Evolutionary conservation across 768 basidiomycete species (phyloP).

Genomic region (Phanerochaete sordida): DNA sequence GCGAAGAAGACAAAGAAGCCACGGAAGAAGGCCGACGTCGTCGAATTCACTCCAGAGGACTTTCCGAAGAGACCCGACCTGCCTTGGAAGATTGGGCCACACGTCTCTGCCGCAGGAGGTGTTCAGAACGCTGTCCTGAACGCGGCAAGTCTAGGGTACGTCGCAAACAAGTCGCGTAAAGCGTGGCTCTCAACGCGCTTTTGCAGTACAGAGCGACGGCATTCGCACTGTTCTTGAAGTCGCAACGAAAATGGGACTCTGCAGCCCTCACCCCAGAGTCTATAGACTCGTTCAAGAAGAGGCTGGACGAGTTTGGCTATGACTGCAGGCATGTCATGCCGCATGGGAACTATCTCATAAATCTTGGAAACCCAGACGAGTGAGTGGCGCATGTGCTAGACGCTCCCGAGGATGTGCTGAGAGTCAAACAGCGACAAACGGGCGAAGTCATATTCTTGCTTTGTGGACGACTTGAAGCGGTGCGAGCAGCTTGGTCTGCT

Average conservation of each 20-base stretch:
- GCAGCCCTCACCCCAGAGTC: constrained; percentile 51
- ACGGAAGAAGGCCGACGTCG: neutral
- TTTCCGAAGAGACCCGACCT: constrained; percentile 26
- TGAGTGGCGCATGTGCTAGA: too few relatives aligned
- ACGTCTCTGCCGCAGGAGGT: constrained; percentile 80
- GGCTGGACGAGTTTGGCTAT: constrained; percentile 62
- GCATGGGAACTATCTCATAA: constrained; percentile 84
- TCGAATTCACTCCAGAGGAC: constrained; percentile 3
- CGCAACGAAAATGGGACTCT: constrained; percentile 77
- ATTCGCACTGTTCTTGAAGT: constrained; percentile 82
- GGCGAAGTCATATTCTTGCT: constrained; percentile 72
- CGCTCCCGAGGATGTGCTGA: too few relatives aligned
- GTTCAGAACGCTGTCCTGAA: constrained; percentile 71
- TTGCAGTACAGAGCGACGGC: constrained; percentile 61
- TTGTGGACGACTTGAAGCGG: constrained; percentile 76
- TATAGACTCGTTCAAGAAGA: constrained; percentile 54
- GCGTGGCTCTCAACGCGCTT: neutral
- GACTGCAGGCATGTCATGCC: constrained; percentile 62
- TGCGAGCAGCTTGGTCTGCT: constrained; percentile 73
- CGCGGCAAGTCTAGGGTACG: constrained; percentile 67
- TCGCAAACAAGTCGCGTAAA: neutral
- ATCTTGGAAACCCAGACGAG: constrained; percentile 78
- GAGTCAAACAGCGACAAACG: constrained; percentile 49
- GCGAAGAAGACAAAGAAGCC: neutral
- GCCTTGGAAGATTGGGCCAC: constrained; percentile 75